Evolutionary conservation across 1,139 yeast species (phyloP).

Genomic region (Pichia sp.): DNA sequence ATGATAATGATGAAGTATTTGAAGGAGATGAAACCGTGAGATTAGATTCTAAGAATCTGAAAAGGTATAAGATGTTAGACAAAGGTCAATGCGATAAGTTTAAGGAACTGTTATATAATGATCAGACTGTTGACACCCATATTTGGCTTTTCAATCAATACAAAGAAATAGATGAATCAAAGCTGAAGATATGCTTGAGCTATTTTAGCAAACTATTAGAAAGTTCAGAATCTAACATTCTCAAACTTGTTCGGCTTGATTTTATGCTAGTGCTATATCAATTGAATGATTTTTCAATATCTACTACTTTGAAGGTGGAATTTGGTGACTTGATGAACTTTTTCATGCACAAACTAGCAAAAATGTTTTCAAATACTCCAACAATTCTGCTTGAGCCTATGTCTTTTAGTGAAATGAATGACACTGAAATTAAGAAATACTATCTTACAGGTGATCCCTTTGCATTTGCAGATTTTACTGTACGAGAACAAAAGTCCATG

Average conservation of each 20-base stretch:
- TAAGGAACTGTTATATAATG: conserved; percentile 25
- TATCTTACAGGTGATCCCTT: conserved; percentile 48
- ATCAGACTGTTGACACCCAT: conserved; percentile 27
- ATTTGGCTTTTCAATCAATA: conserved; percentile 44
- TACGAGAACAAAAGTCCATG: conserved; percentile 11
- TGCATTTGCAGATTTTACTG: conserved; percentile 3
- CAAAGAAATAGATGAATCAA: conserved; percentile 56
- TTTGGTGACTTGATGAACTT: conserved; percentile 64
- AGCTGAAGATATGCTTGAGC: conserved; percentile 60
- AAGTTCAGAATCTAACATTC: conserved; percentile 53
- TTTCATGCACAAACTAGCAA: conserved; percentile 60
- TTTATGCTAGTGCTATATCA: conserved; percentile 55
- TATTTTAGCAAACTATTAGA: conserved; percentile 73
- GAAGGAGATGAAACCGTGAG: conserved; percentile 15
- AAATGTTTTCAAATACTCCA: conserved; percentile 48
- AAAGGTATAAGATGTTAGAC: conserved; percentile 23
- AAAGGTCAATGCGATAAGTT: conserved; percentile 33
- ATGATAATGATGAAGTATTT: conserved; percentile 9
- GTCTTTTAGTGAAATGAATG: conserved; percentile 51
- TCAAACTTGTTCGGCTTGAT: conserved; percentile 69
- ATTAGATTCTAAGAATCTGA: conserved; percentile 6
- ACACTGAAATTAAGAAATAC: conserved; percentile 32
- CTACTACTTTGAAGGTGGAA: conserved; percentile 40
- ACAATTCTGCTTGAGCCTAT: conserved; percentile 52
- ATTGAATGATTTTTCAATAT: conserved; percentile 33